Evolutionary conservation across 257 asterid genomes (phyloP).

Genomic region (Solanum ahanhuiri): DNA sequence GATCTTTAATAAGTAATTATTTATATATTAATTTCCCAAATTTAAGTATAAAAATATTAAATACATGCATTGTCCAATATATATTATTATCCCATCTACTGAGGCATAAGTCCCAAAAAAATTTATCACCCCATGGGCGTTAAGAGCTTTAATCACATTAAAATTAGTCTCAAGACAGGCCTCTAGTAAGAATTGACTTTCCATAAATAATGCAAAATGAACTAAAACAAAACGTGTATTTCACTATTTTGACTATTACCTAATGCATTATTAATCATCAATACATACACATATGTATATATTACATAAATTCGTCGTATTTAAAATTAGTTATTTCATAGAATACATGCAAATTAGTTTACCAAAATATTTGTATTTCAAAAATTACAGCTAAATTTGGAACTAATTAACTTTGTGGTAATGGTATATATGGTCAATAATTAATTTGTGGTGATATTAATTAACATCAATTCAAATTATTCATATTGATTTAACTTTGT

Average conservation of each 20-base stretch:
- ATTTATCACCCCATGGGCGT: not conserved
- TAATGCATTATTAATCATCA: not conserved
- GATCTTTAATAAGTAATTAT: not conserved
- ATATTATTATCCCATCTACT: not conserved
- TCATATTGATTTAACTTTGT: not conserved
- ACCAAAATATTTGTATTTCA: not conserved
- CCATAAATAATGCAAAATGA: not conserved
- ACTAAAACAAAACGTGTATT: not conserved
- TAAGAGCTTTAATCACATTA: not conserved
- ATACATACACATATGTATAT: not conserved
- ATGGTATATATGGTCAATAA: not conserved
- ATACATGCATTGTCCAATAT: not conserved
- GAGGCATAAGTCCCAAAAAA: not conserved
- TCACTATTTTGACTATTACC: not conserved
- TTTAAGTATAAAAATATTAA: not conserved
- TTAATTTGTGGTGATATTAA: not conserved
- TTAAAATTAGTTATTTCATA: not conserved
- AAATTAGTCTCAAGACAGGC: not conserved
- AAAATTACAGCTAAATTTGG: not conserved
- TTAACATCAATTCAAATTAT: not conserved
- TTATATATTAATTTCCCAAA: not conserved
- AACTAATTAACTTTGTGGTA: not conserved
- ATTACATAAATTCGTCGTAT: not conserved
- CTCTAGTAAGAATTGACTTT: not conserved
- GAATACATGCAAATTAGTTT: not conserved